Base-by-base conservation (phyloP, 192 early-diverging fungal species). In the Coemansia sp. region DNA sequence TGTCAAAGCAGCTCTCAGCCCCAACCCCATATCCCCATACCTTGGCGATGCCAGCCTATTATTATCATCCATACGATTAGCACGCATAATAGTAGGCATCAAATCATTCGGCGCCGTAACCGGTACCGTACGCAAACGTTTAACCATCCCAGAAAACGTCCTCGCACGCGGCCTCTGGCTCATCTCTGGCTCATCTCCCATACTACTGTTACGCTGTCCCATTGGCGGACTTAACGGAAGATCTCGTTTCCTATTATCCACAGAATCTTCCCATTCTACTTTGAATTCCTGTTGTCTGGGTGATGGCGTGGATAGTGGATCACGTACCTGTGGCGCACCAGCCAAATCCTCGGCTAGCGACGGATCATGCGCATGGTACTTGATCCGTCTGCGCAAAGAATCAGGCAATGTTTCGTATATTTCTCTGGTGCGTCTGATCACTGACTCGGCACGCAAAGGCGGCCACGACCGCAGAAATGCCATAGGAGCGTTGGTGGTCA, bases 401-500 rank as follows among this genome's bases (percentile, higher is more conserved):
- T 68, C 63, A 1, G 77, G 77, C 22, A 80, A 32, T 4, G 51
- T 6, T 3, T 66, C 77, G 60, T 80, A 80, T 12, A 80, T 66
- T 65, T 80, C 77, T 4, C 77, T 50, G 6, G 77, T 80, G 4
- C 77, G 50, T 16, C 77, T 45, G 60, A 80, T 80, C 12, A 80
- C 72, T 12, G 72, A 64, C 14, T 64, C 77, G 25, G 77, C 77
- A 3, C 77, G 61, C 56, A 80, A 57, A 36, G 77, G 77, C 31
- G 77, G 77, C 72, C 72, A 80, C 52, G 72, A 66, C 10, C 77
- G 65, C 58, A 80, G 56, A 42, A 80, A 75, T 1, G 61, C 62
- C 77, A 80, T 80, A 16, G 77, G 77, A 61, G 68, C 56, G 11
- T 29, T 48, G 0, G 78, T 81, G 0, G 78, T 75, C 48, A 96